phyloP scores from a whole-genome alignment of 2,329 filamentous ascomycete species.

The Podosphaera fusca region DNA sequence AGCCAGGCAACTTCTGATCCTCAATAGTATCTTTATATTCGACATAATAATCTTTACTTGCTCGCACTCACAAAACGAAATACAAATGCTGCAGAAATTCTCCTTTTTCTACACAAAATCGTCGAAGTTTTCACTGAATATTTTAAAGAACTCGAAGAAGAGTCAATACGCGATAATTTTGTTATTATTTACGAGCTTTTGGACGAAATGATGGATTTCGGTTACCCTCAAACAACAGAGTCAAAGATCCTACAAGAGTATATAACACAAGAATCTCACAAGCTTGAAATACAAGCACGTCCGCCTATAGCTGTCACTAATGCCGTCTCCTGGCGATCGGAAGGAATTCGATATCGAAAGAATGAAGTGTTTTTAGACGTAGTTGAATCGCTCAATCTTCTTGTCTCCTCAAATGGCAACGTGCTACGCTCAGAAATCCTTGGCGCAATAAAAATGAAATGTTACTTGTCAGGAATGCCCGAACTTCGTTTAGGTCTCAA shows the following conservation, averaged over 20 bases:
- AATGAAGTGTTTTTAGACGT: slow-evolving; percentile 99
- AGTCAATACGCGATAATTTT: slow-evolving; percentile 97
- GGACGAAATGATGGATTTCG: slow-evolving; percentile 99
- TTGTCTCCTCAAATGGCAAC: slow-evolving; percentile 85
- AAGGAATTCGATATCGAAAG: slow-evolving; percentile 95
- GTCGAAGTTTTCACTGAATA: slow-evolving; percentile 99
- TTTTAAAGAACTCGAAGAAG: slow-evolving; percentile 96
- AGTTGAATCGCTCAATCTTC: slow-evolving; percentile 83
- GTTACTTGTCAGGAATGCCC: slow-evolving; percentile 94
- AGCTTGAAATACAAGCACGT: slow-evolving; percentile 85
- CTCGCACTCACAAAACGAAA: slow-evolving; percentile 96
- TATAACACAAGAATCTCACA: slow-evolving; percentile 98
- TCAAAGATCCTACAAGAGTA: slow-evolving; percentile 97
- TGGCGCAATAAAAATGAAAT: slow-evolving; percentile 98
- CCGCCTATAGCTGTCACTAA: slow-evolving; percentile 97
- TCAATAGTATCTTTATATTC: slow-evolving; percentile 82
- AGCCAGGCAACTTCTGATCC: slow-evolving; percentile 5
- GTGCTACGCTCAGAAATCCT: slow-evolving; percentile 90
- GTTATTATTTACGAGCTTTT: slow-evolving; percentile 97
- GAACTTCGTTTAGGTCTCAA: slow-evolving; percentile 84
- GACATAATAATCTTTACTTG: slow-evolving; percentile 96
- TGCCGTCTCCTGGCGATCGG: slow-evolving; percentile 90
- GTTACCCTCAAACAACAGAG: slow-evolving; percentile 95
- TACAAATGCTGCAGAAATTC: slow-evolving; percentile 93
- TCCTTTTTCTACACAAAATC: slow-evolving; percentile 92